These are phyloP conservation scores for Brassica rapa DNA, from an alignment of 345 rosid genomes.

Conservation along the genomic window DNA sequence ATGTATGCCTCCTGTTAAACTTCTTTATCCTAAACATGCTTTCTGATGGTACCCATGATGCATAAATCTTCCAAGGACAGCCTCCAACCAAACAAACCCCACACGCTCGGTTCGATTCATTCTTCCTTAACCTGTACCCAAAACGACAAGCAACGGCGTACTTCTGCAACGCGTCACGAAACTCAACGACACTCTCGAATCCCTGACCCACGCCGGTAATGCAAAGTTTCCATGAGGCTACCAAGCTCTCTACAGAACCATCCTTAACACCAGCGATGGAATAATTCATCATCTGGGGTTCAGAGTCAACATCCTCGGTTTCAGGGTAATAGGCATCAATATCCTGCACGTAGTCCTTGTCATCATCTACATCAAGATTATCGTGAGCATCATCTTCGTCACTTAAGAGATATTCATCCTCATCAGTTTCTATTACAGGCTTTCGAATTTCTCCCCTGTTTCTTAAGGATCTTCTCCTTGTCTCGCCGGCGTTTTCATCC, in stretches of 20 bases:
- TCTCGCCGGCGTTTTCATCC: conserved; percentile 41
- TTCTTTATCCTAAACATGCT: conserved; percentile 63
- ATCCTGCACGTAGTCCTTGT: conserved; percentile 27
- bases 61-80: conserved; percentile 55
- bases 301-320: conserved; percentile 27
- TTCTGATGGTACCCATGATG: conserved; percentile 84
- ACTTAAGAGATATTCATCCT: conserved; percentile 37
- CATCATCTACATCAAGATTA: conserved; percentile 22
- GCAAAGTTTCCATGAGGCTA: conserved; percentile 77
- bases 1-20: conserved; percentile 62
- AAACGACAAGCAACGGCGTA: conserved; percentile 84
- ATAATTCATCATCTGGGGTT: conserved; percentile 22
- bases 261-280: conserved; percentile 29
- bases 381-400: conserved; percentile 30
- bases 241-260: conserved; percentile 47
- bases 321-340: conserved; percentile 33
- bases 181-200: conserved; percentile 67
- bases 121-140: conserved; percentile 74
- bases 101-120: conserved; percentile 78
- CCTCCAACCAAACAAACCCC: conserved; percentile 67
- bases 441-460: conserved; percentile 37
- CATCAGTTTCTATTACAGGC: conserved; percentile 40
- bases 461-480: conserved; percentile 43
- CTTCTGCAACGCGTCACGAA: conserved; percentile 83
- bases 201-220: conserved; percentile 93